Evolutionary conservation across 73 alveolate genomes (phyloP).

Genomic region (Tetrahymena elliotti): DNA sequence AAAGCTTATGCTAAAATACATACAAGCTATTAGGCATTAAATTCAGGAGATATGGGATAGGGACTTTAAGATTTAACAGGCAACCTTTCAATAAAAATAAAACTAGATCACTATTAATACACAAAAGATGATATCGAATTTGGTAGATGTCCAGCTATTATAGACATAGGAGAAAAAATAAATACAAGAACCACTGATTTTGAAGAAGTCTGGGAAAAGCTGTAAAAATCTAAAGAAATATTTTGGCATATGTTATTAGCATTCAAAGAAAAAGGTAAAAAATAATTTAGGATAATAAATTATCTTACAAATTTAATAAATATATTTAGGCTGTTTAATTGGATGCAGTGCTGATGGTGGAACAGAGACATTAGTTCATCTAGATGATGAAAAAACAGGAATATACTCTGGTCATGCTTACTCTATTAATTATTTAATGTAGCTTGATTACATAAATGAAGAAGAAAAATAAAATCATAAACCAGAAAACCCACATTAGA

Average conservation of each 20-base stretch:
- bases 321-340: not conserved
- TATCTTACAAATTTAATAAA: not conserved
- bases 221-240: not conserved
- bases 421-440: not conserved
- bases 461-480: not conserved
- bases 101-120: not conserved
- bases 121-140: not conserved
- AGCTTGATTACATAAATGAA: not conserved
- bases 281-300: not conserved
- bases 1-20: slow-evolving; percentile 84
- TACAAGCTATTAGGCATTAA: slow-evolving; percentile 52
- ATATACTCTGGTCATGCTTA: slow-evolving; percentile 37
- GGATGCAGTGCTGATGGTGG: slow-evolving; percentile 35
- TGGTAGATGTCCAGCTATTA: not conserved
- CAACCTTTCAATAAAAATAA: not conserved
- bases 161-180: not conserved
- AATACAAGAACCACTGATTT: not conserved
- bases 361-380: not conserved
- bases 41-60: slow-evolving; percentile 62
- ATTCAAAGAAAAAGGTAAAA: not conserved
- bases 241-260: not conserved
- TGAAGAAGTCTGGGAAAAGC: not conserved
- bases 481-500: not conserved
- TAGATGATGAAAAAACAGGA: slow-evolving; percentile 18
- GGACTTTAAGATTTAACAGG: slow-evolving; percentile 71